Base-by-base conservation (phyloP, 345 rosid genomes). In the Pistacia atlantica region DNA sequence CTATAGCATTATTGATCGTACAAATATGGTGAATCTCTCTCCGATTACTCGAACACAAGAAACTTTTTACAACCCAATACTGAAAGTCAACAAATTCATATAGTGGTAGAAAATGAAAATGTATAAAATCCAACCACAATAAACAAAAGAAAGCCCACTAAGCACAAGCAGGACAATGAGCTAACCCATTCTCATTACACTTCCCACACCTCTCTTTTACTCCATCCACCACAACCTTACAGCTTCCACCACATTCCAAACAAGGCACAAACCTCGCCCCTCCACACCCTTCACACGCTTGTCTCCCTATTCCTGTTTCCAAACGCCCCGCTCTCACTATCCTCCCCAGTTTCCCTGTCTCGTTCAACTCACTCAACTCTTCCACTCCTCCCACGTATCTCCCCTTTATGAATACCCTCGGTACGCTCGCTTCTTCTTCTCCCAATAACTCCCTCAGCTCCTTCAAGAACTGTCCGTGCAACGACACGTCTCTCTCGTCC, bases 211-310 rank as follows among this genome's bases (percentile, higher is more conserved):
- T 82, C 76, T 83, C 91, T 85, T 77, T 86, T 11, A 76, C 91
- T 2, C 86, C 89, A 60, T 76, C 86, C 13, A 76, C 82, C 79
- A 84, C 28, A 60, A 96, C 90, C 89, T 90, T 96, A 45, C 97
- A 88, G 59, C 98, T 93, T 42, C 99, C 99, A 1, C 95, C 92
- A 42, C 99, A 93, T 0, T 88, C 95, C 72, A 90, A 61, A 82
- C 99, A 96, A 17, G 97, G 97, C 80, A 92, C 86, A 74, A 95
- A 96, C 81, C 95, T 84, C 0, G 90, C 95, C 49, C 95, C 99
- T 4, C 98, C 97, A n/a, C 99, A 91, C 13, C 95, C 95, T 71
- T 85, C 95, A 16, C 99, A 96, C 76, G 86, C 90, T 22, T 72
- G 88, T 79, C 95, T 84, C 69, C 97, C 97, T 37, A 84, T 79